Base-by-base conservation (phyloP, 257 asterid genomes). In the Solanum etuberosum region DNA sequence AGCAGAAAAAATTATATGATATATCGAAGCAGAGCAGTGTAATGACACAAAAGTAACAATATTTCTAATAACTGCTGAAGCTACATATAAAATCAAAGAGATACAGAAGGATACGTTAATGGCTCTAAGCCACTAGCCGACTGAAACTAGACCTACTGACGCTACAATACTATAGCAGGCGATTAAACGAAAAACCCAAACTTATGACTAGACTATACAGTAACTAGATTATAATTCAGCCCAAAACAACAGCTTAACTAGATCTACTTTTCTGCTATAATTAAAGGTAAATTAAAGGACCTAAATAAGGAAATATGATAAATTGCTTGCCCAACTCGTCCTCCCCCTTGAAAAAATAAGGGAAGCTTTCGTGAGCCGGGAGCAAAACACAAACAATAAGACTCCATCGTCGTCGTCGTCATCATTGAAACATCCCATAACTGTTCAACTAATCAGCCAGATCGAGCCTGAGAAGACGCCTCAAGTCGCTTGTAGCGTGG, bases 261-360 rank as follows among this genome's bases (percentile, higher is more conserved):
- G 54, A 70, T 85, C 63, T 57, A 42, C 23, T 70, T 68, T 68
- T 68, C 40, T 68, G 38, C 40, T 68, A 68, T 16, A 68, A 68
- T 31, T 2, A 31, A 29, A 67, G 76, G 23, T 31, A 68, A 31
- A 74, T 21, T 40, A n/a, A 40, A 76, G 54, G 48, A 68, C 18
- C 32, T 71, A 18, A 34, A 18, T 7, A 29, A 68, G 65, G 72
- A 85, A 77, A 71, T 37, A 71, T n/a, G 34, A 85, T 35, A 43
- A 29, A 46, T 35, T 86, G 80, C 82, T 61, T 54, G 40, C 38
- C 76, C 6, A 88, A 89, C 82, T 86, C 88, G 48, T 48, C 85
- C 81, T 89, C 76, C 91, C 93, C 91, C 86, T 73, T 89, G 93
- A 91, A 91, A 91, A 91, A 88, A 91, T 89, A 89, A 91, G 90